These are phyloP conservation scores for Cercophora scortea DNA, from an alignment of 495 filamentous ascomycete species.

Conservation along the genomic window DNA sequence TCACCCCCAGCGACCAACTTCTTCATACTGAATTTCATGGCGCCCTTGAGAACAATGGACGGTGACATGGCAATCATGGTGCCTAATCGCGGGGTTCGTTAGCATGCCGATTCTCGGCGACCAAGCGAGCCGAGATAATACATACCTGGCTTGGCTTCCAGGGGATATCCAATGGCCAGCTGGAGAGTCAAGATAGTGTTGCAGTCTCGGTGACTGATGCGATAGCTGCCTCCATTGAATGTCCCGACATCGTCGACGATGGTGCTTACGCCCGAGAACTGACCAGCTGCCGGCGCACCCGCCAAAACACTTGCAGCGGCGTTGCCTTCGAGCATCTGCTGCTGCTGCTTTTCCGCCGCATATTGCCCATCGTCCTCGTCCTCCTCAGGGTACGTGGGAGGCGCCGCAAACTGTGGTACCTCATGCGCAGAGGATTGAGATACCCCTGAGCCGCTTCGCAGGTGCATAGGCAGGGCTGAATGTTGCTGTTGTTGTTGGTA, in stretches of 20 bases:
- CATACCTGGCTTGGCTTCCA: constrained; percentile 72
- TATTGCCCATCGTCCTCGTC: constrained; percentile 18
- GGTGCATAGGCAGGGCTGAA: constrained; percentile 20
- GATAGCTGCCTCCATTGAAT: constrained; percentile 91
- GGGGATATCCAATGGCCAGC: constrained; percentile 78
- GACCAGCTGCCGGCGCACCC: constrained; percentile 25
- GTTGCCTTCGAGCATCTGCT: constrained; percentile 19
- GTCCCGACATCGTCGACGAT: constrained; percentile 77
- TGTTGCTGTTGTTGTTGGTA: constrained; percentile 13
- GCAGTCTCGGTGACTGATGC: constrained; percentile 85
- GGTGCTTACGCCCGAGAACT: constrained; percentile 54
- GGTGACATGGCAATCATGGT: constrained; percentile 94
- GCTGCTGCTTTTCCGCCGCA: constrained; percentile 29
- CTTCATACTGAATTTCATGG: constrained; percentile 72
- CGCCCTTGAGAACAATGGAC: constrained; percentile 72
- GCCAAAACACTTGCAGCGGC: constrained; percentile 20
- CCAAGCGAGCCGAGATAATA: background rate
- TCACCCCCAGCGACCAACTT: constrained; percentile 79
- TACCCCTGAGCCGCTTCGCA: constrained; percentile 13
- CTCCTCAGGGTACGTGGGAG: constrained; percentile 29
- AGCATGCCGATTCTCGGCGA: too few relatives aligned
- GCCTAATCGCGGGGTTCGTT: constrained; percentile 33
- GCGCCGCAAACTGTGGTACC: constrained; percentile 24
- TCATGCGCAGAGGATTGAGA: constrained; percentile 19
- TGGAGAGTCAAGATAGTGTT: constrained; percentile 88